These are phyloP conservation scores for Pichia kluyveri DNA, from an alignment of 805 yeast genomes.

Conservation along the genomic window DNA sequence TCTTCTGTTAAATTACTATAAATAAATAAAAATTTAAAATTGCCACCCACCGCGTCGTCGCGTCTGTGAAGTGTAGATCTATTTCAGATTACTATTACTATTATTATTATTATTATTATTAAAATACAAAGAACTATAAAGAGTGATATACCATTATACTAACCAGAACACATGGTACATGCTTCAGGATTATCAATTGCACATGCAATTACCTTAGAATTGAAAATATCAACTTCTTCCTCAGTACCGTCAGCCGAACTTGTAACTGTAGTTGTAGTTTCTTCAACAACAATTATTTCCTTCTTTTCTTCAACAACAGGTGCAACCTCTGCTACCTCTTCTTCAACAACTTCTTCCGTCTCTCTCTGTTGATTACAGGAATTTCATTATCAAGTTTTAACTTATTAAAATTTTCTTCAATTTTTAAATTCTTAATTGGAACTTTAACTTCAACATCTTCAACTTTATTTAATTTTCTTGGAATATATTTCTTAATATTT, in stretches of 20 bases:
- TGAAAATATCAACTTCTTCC: slow-evolving; percentile 70
- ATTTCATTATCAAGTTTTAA: slow-evolving; percentile 5
- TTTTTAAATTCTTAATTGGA: slow-evolving; percentile 2
- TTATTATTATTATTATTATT: too few species aligned
- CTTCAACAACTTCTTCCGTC: slow-evolving; percentile 16
- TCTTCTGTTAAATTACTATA: too few species aligned
- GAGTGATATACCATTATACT: slow-evolving; percentile 10
- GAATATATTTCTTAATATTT: slow-evolving; percentile 27
- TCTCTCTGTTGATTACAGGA: slow-evolving; percentile 19
- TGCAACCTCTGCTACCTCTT: neutral
- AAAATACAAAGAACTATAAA: too few species aligned
- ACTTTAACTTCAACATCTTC: slow-evolving; percentile 22
- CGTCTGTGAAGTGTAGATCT: too few species aligned
- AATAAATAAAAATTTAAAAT: too few species aligned
- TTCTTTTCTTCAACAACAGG: slow-evolving; percentile 2
- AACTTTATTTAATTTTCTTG: slow-evolving; percentile 20
- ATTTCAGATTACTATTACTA: too few species aligned
- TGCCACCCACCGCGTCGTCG: too few species aligned
- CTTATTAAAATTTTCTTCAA: slow-evolving; percentile 6
- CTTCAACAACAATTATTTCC: slow-evolving; percentile 2
- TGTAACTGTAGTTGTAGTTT: slow-evolving; percentile 1
- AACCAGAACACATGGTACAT: slow-evolving; percentile 99
- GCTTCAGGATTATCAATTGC: slow-evolving; percentile 96
- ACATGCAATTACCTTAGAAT: slow-evolving; percentile 91
- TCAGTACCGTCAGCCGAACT: slow-evolving; percentile 8